These are phyloP conservation scores for Aphanomyces cochlioides DNA, from an alignment of 352 stramenopile species.

Conservation along the genomic window DNA sequence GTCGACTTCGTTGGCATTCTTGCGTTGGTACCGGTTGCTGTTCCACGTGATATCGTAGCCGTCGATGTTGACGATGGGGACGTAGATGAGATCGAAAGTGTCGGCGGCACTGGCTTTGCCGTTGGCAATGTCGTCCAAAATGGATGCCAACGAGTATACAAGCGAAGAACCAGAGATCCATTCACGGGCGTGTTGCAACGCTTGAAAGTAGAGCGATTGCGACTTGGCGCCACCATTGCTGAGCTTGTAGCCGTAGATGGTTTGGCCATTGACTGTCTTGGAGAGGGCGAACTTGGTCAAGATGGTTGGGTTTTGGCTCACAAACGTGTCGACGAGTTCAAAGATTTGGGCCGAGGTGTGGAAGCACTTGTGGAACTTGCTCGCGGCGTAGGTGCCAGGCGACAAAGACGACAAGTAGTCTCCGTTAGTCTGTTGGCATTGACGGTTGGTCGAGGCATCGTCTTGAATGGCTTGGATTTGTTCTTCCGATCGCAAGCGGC, in stretches of 20 bases:
- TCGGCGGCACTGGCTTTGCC: constrained; percentile 32
- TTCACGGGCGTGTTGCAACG: constrained; percentile 38
- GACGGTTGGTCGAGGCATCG: constrained; percentile 5
- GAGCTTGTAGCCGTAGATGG: constrained; percentile 38
- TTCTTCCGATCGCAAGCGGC: neutral
- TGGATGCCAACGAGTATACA: constrained; percentile 35
- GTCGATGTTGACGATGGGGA: constrained; percentile 41
- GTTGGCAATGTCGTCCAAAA: constrained; percentile 36
- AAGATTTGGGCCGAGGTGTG: constrained; percentile 33
- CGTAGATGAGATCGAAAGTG: constrained; percentile 36
- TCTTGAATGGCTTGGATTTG: neutral
- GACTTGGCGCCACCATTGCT: constrained; percentile 37
- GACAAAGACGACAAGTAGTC: constrained; percentile 3
- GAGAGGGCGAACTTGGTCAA: constrained; percentile 38
- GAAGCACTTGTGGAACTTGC: constrained; percentile 38
- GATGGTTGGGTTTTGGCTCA: constrained; percentile 17
- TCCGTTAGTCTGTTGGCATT: constrained; percentile 13
- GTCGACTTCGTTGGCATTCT: constrained; percentile 42
- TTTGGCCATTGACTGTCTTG: constrained; percentile 32
- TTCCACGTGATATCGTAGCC: constrained; percentile 41
- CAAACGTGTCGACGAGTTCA: constrained; percentile 36
- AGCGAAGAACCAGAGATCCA: constrained; percentile 36
- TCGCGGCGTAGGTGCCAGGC: constrained; percentile 32
- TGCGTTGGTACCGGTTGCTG: constrained; percentile 59
- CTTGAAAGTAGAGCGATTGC: constrained; percentile 34